Base-by-base conservation (phyloP, 2,329 filamentous ascomycete genomes). In the Trichoderma lentiforme region DNA sequence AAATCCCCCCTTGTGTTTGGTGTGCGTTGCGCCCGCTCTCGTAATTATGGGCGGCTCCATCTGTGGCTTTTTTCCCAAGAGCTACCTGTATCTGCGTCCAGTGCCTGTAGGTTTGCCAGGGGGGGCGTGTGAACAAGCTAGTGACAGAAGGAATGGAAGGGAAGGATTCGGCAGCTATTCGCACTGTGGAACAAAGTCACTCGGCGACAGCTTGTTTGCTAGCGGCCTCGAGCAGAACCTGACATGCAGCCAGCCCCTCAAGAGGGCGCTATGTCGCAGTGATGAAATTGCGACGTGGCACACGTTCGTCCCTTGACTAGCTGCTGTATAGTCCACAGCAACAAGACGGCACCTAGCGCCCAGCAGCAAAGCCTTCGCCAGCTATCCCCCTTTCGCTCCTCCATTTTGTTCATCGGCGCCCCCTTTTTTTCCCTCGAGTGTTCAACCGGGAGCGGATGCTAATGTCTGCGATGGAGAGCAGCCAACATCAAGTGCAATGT, bases 251-350 rank as follows among this genome's bases (percentile, higher is more conserved):
- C 71, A 70, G 51, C 66, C 71, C 71, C 67, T 30, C 36, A 70
- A 53, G 56, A 67, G 14, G 24, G 43, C 71, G 71, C 68, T 28
- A 66, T 71, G 65, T 66, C 32, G 62, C 71, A 57, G 65, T 21
- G 18, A 43, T 56, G 61, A 73, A 73, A 74, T 70, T 73, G 61
- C 73, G 73, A 74, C 65, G 73, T 73, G 69, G 73, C 72, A 70
- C 69, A 34, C 21, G 24, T 61, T 73, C 53, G 53, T 71, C 30
- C 68, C 71, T 67, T 71, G 68, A n/a, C 32, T 70, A 58, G 66
- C 32, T 51, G 66, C 15, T 72, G 61, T 56, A 26, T 66, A 56
- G 67, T 47, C 53, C 28, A 56, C 68, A 51, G 66, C 32, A 26
- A 28, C 24, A 30, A 28, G 65, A 65, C 57, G 60, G 53, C 71